Percentiles rank a stretch among this genome's conserved stretches.
phyloP scores from a whole-genome alignment of 108 stramenopile species.

The Seminavis robusta region DNA sequence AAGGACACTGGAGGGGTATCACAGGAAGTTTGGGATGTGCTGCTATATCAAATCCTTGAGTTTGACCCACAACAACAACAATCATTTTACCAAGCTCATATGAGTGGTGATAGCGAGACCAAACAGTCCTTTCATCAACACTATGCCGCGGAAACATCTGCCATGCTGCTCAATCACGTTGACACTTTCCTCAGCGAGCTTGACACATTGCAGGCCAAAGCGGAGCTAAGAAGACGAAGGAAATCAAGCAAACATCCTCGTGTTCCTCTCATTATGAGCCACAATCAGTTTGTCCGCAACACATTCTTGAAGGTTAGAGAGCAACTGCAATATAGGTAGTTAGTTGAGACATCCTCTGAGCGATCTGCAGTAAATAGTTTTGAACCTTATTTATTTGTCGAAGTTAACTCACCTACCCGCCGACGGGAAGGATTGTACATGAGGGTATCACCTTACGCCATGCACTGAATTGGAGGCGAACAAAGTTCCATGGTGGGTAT shows the following conservation, averaged over 20 bases:
- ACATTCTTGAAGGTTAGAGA: constrained; percentile 59
- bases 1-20: constrained; percentile 48
- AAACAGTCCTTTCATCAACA: constrained; percentile 51
- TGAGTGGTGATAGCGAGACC: constrained; percentile 43
- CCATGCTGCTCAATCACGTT: constrained; percentile 3
- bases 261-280: constrained; percentile 52
- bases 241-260: too few species aligned
- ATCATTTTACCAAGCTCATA: constrained; percentile 44
- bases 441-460: too few species aligned
- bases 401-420: too few species aligned
- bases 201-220: constrained; percentile 34
- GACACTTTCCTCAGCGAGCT: constrained; percentile 42
- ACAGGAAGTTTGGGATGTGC: constrained; percentile 50
- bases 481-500: too few species aligned
- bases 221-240: too few species aligned
- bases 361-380: too few species aligned
- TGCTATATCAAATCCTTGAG: constrained; percentile 39
- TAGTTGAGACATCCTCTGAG: too few species aligned
- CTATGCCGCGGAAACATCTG: constrained; percentile 36
- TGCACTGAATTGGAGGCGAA: too few species aligned
- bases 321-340: too few species aligned
- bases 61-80: constrained; percentile 22
- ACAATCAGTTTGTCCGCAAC: constrained; percentile 53
- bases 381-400: too few species aligned
- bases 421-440: too few species aligned